These are phyloP conservation scores for Xylogone sp. DNA, from an alignment of 2,329 filamentous ascomycete genomes.

Conservation along the genomic window DNA sequence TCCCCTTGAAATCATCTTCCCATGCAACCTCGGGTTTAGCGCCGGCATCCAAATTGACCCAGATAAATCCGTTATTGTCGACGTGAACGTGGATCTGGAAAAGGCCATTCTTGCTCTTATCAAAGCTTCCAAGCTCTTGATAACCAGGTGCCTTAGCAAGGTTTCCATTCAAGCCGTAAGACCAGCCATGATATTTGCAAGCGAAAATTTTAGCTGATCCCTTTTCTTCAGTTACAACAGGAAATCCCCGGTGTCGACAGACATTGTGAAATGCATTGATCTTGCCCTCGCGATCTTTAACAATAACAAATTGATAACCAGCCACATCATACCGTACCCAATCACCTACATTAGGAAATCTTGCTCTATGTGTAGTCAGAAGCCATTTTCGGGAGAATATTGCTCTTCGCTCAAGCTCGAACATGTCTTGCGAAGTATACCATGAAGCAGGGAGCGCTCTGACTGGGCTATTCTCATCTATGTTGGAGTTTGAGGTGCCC, in stretches of 20 bases:
- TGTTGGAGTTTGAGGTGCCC: not conserved
- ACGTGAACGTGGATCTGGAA: conserved; percentile 30
- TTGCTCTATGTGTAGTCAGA: conserved; percentile 30
- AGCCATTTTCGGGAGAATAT: conserved; percentile 40
- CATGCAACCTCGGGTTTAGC: conserved; percentile 17
- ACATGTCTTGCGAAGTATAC: conserved; percentile 39
- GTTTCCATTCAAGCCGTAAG: conserved; percentile 37
- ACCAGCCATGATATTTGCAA: conserved; percentile 44
- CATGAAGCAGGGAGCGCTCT: conserved; percentile 38
- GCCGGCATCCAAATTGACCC: conserved; percentile 29
- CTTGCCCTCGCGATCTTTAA: conserved; percentile 29
- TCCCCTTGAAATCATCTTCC: conserved; percentile 7
- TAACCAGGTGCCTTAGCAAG: conserved; percentile 40
- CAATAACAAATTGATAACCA: conserved; percentile 36
- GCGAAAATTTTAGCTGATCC: conserved; percentile 36
- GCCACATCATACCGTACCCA: conserved; percentile 32
- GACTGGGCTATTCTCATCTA: not conserved
- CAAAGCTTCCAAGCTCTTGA: conserved; percentile 33
- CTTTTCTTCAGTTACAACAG: conserved; percentile 27
- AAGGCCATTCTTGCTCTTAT: conserved; percentile 32
- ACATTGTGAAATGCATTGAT: conserved; percentile 36
- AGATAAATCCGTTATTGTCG: conserved; percentile 30
- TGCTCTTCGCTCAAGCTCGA: conserved; percentile 39
- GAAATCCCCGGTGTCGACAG: conserved; percentile 40
- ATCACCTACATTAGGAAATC: conserved; percentile 31